phyloP scores from a whole-genome alignment of 768 basidiomycete genomes.

The Leccinum rimulosum region DNA sequence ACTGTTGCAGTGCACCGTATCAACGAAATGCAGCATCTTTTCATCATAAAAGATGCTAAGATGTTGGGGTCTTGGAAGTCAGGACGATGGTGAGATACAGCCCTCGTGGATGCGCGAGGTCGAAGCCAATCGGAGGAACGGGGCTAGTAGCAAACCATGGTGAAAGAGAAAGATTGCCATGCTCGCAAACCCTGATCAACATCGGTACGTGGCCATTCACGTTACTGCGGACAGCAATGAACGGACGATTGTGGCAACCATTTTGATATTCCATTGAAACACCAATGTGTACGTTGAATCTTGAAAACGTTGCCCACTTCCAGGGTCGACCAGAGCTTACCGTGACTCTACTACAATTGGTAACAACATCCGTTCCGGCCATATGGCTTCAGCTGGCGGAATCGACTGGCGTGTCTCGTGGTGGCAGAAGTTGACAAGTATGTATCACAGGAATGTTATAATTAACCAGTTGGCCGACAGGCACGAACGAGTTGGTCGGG shows the following conservation, averaged over 20 bases:
- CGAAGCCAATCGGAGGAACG: neutral
- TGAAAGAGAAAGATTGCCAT: neutral
- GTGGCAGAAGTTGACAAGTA: neutral
- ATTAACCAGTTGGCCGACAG: neutral
- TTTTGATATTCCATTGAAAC: neutral
- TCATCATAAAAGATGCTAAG: constrained; percentile 6
- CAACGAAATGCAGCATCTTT: constrained; percentile 1
- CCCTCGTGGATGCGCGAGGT: constrained; percentile 2
- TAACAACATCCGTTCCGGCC: neutral
- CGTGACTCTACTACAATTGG: neutral
- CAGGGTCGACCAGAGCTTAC: neutral
- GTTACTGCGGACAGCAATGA: neutral
- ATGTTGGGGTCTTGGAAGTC: neutral
- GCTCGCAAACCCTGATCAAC: neutral
- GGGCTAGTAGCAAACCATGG: neutral
- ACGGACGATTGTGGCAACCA: neutral
- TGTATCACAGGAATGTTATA: neutral
- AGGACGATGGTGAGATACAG: neutral
- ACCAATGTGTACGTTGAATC: neutral
- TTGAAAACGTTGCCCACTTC: neutral
- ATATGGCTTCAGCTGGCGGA: neutral
- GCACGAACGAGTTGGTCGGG: neutral
- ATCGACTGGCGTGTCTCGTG: constrained; percentile 6
- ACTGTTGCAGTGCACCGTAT: constrained; percentile 8
- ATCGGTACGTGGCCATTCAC: neutral